Percentiles rank a stretch among this genome's conserved stretches.
These are phyloP conservation scores for Geranium rotundifolium DNA, from an alignment of 345 rosid genomes.

Conservation along the genomic window DNA sequence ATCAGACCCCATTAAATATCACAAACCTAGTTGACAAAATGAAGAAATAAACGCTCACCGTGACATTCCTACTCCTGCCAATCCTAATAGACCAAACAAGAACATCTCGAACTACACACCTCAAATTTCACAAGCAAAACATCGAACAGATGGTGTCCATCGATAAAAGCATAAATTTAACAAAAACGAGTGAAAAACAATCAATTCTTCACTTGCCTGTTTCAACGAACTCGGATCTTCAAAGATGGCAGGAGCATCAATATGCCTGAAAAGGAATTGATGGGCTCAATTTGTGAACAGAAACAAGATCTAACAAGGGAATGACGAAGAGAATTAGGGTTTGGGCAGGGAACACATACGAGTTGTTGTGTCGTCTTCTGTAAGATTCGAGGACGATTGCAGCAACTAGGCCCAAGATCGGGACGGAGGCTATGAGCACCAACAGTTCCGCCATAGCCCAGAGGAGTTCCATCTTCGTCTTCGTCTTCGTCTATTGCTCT, in stretches of 20 bases:
- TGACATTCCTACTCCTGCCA: background rate
- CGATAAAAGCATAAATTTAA: background rate
- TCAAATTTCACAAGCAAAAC: background rate
- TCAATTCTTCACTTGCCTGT: slow-evolving; percentile 26
- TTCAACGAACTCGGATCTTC: slow-evolving; percentile 78
- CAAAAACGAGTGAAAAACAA: background rate
- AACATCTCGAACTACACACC: background rate
- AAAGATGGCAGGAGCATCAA: slow-evolving; percentile 44
- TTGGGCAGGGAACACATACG: slow-evolving; percentile 16
- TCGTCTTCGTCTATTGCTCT: background rate
- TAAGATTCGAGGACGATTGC: slow-evolving; percentile 42
- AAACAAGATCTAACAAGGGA: background rate
- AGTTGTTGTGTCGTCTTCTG: slow-evolving; percentile 42
- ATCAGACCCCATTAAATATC: too few species aligned
- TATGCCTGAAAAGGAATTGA: slow-evolving; percentile 27
- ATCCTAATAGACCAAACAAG: background rate
- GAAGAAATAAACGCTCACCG: background rate
- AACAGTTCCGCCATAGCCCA: slow-evolving; percentile 23
- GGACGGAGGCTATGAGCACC: slow-evolving; percentile 14
- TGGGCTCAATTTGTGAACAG: background rate
- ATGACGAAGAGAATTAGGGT: background rate
- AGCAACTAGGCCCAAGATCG: slow-evolving; percentile 19
- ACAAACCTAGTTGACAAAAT: background rate
- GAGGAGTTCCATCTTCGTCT: slow-evolving; percentile 28
- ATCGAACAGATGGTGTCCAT: background rate